Evolutionary conservation across 2,329 filamentous ascomycete genomes (phyloP), one percentile per base, ranked within the genome.

Genomic region (Capronia coronata): DNA sequence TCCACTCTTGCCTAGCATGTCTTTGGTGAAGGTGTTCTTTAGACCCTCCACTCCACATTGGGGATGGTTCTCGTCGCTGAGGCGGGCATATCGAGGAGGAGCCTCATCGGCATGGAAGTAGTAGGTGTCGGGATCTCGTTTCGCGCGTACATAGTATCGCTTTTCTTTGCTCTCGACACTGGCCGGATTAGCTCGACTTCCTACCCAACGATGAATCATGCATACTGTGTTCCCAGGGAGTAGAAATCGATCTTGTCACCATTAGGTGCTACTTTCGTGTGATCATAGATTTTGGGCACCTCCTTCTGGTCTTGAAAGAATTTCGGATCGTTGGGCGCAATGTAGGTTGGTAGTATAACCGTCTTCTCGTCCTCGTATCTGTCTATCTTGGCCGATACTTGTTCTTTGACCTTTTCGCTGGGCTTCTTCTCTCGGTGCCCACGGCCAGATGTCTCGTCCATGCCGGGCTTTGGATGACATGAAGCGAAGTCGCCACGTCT

Each of bases 41-140:
- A 86, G 8, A 83, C 82, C 27, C 91, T 61, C 59, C 87, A 27
- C 86, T 84, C 51, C 52, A 40, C 59, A 61, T 50, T 60, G 58
- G 14, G 59, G 59, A 46, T 62, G 60, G 68, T 98, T 93, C 65
- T 97, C 91, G 63, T 93, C 94, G 70, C 86, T 94, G 66, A 98
- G 83, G 48, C 89, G 84, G 3, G 93, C 79, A 25, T 83, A 81
- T 62, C 87, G 90, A 0, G 94, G 93, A 51, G 82, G 82, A 4
- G 87, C 80, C 64, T 97, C 93, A 37, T 88, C 93, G 19, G 57
- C 59, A 27, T 62, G 59, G 42, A 62, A 62, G 40, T 59, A 59
- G 43, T 56, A 51, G 16, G 58, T 57, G 14, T 57, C 32, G 9
- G 53, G 51, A 32, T 62, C 59, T 30, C 60, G 43, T 34, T 54